Conservation (phyloP, 179 eudicot species). For the Vitellaria paradoxa region DNA sequence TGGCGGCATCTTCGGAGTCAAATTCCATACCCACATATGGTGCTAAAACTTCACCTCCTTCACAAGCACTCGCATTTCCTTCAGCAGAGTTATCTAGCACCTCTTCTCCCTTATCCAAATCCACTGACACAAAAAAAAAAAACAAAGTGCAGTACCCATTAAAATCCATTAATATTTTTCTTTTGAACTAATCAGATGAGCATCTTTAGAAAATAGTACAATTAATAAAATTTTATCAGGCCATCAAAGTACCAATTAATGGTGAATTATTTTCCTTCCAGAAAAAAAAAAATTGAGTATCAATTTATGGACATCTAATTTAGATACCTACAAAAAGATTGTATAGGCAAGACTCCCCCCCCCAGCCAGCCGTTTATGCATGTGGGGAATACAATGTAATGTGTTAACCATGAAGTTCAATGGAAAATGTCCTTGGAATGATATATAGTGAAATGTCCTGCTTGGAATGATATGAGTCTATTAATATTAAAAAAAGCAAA, state of each 20-base stretch:
- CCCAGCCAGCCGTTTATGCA: neutral
- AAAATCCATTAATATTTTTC: neutral
- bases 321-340: neutral
- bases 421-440: neutral
- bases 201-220: neutral
- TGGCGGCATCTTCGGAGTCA: constrained; percentile 27
- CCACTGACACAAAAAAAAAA: constrained; percentile 3
- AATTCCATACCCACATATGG: constrained; percentile 32
- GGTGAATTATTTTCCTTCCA: neutral
- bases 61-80: neutral
- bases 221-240: neutral
- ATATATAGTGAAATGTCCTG: no score
- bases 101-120: constrained; percentile 15
- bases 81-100: constrained; percentile 11
- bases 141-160: neutral
- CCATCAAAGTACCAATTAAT: neutral
- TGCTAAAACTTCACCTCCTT: constrained; percentile 13
- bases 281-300: neutral
- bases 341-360: neutral
- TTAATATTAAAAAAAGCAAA: neutral
- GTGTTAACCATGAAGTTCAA: neutral
- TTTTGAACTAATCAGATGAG: neutral
- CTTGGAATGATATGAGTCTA: neutral
- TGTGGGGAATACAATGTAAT: neutral
- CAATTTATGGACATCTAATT: neutral